A percentile compares a stretch with the other conserved stretches of the same genome.
phyloP scores from a whole-genome alignment of 1,284 basidiomycete species.

The Somion occarium region DNA sequence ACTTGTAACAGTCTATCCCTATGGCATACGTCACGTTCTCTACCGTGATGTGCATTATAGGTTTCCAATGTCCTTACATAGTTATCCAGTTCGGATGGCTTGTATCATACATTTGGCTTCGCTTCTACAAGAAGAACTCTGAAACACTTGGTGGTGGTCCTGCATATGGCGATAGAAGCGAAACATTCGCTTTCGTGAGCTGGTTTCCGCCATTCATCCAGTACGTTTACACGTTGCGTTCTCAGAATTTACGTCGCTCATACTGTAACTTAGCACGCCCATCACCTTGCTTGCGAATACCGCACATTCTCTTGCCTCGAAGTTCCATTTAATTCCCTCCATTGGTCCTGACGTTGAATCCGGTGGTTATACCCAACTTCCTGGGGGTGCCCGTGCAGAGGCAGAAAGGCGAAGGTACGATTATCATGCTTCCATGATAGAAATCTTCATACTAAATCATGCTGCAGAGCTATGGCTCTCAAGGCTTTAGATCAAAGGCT shows the following conservation, averaged over 20 bases:
- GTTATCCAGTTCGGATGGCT: slow-evolving; percentile 99
- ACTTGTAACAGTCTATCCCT: slow-evolving; percentile 66
- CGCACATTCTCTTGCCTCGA: slow-evolving; percentile 65
- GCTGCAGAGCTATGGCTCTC: slow-evolving; percentile 78
- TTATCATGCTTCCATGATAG: neutral
- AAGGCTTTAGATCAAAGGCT: slow-evolving; percentile 94
- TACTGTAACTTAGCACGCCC: slow-evolving; percentile 41
- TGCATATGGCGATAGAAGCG: slow-evolving; percentile 86
- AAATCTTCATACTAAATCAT: neutral
- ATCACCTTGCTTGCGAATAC: slow-evolving; percentile 67
- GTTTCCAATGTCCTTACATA: slow-evolving; percentile 92
- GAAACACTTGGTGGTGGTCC: slow-evolving; percentile 56
- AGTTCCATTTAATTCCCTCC: slow-evolving; percentile 77
- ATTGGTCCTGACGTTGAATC: slow-evolving; percentile 63
- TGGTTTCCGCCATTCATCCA: slow-evolving; percentile 97
- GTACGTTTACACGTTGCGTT: slow-evolving; percentile 40
- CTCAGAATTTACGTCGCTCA: neutral
- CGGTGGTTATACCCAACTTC: slow-evolving; percentile 70
- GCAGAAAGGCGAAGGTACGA: slow-evolving; percentile 86
- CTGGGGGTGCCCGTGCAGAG: slow-evolving; percentile 85
- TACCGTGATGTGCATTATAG: slow-evolving; percentile 82
- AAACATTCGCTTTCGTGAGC: slow-evolving; percentile 92
- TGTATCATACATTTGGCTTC: slow-evolving; percentile 89
- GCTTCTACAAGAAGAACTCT: slow-evolving; percentile 89
- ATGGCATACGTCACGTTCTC: slow-evolving; percentile 93